Evolutionary conservation across 2,329 filamentous ascomycete species (phyloP), one percentile per base, ranked within the genome.

Genomic region (Botrytis hyacinthi): DNA sequence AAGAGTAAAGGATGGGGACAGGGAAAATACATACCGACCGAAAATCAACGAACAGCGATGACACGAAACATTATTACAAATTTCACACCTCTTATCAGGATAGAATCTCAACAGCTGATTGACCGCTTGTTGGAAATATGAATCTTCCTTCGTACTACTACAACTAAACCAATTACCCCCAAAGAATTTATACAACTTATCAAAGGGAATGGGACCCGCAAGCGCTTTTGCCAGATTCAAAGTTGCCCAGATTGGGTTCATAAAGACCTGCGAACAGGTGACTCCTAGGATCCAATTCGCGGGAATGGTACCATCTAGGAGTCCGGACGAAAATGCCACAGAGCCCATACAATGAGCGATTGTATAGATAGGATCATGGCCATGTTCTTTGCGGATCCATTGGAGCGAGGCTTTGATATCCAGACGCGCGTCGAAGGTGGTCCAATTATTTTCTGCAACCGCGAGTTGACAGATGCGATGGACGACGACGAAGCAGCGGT

Each of bases 261-360:
- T 88, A 79, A 91, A 91, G 3, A 90, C 88, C 77, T 91, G 88
- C 51, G 86, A 88, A 79, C 85, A 86, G 0, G 86, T 86, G 71
- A 91, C 83, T 29, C 89, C 89, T 29, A 83, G 81, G 76, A 91
- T 84, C 88, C 88, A 91, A 59, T 80, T 79, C 0, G 85, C 76
- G 0, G 88, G 87, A 70, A 91, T 88, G 0, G 86, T 87, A 54
- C 89, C 89, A 78, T 90, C 88, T 1, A 92, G 84, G 1, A 92
- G 82, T n/a, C 88, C 89, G 6, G 84, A 82, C 0, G 87, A 82
- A 71, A 88, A 84, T 1, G 89, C 87, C 0, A 91, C 88, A 61
- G 87, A 87, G 40, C 89, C 90, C 84, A 90, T 88, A 80, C 89
- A 92, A 81, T 92, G 89, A 1, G 86, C 85, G 51, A 91, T 84